Conservation (phyloP, 2,329 filamentous ascomycete species). For the Xylaria sp. region DNA sequence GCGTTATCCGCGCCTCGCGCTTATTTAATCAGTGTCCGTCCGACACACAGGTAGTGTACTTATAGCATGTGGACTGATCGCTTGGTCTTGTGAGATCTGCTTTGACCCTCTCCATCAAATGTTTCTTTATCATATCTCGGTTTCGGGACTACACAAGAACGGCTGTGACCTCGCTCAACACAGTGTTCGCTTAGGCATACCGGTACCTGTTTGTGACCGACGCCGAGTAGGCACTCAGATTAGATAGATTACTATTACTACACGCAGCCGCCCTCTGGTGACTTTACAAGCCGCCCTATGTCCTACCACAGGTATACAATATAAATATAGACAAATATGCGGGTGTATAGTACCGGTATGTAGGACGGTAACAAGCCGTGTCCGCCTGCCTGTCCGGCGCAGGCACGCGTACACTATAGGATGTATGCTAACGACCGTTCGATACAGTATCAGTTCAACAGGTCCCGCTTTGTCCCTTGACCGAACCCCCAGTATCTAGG, state of each 20-base stretch:
- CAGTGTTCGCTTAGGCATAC: neutral
- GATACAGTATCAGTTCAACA: neutral
- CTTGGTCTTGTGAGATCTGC: neutral
- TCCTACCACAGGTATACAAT: slow-evolving; percentile 11
- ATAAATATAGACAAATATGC: slow-evolving; percentile 20
- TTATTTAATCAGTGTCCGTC: slow-evolving; percentile 14
- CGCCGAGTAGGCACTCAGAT: neutral
- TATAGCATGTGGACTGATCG: neutral
- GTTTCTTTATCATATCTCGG: neutral
- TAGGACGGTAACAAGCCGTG: slow-evolving; percentile 27
- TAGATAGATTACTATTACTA: slow-evolving; percentile 18
- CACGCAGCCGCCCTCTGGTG: neutral
- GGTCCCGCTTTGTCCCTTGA: slow-evolving; percentile 14
- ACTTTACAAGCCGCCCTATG: neutral
- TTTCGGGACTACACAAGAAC: neutral
- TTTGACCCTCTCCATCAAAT: neutral
- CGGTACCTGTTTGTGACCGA: neutral
- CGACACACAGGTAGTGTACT: slow-evolving; percentile 3
- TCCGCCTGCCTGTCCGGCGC: slow-evolving; percentile 15
- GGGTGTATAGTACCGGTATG: slow-evolving; percentile 27
- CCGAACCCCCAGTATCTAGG: slow-evolving; percentile 14
- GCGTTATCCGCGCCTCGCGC: slow-evolving; percentile 33
- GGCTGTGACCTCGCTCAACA: neutral
- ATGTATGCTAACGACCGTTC: slow-evolving; percentile 10
- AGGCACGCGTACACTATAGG: slow-evolving; percentile 8